Evolutionary conservation across 2,329 filamentous ascomycete genomes (phyloP), one percentile per base, ranked within the genome.

Genomic region (Harringtonia aguacate): DNA sequence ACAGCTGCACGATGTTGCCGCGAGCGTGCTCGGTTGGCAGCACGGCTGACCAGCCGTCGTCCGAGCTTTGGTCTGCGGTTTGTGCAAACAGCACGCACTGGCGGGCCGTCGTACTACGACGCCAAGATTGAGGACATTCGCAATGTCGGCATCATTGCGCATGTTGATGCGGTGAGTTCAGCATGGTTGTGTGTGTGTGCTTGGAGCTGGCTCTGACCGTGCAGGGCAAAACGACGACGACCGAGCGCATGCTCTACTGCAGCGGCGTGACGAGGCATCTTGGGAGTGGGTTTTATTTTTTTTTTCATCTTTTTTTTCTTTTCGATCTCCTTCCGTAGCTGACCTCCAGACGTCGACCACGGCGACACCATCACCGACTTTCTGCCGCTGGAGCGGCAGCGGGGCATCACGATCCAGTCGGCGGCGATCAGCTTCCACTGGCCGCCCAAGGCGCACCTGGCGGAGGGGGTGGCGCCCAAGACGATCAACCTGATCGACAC

Each of bases 361-460:
- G 92, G 92, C 31, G 95, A 94, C 51, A 97, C 92, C 4, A 88
- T 95, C 8, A 98, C 92, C 3, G 92, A 98, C 64, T 98, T 97
- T 54, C 75, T 98, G 8, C 90, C 92, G 8, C 81, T 94, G 50
- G 92, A 98, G 61, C 76, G 90, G 56, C 82, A 88, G 52, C 75
- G 92, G 52, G 92, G 92, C 27, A 97, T 98, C 58, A 98, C 92
- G 4, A 97, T 98, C 48, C 92, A 97, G 60, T 97, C 90, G 3
- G 92, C 92, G 12, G 90, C 92, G 38, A 94, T 97, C 52, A 95
- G 88, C 2, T 95, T 97, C 61, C 74, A 84, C 50, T 98, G 92
- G 92, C 92, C 92, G 7, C 59, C 67, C 13, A 54, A 53, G 33
- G 59, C 67, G 29, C 56, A 66, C 44, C 61, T 61, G 22, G 58